Conservation (phyloP, 176 grass and related monocot species). For the Coix lacrymajobi region DNA sequence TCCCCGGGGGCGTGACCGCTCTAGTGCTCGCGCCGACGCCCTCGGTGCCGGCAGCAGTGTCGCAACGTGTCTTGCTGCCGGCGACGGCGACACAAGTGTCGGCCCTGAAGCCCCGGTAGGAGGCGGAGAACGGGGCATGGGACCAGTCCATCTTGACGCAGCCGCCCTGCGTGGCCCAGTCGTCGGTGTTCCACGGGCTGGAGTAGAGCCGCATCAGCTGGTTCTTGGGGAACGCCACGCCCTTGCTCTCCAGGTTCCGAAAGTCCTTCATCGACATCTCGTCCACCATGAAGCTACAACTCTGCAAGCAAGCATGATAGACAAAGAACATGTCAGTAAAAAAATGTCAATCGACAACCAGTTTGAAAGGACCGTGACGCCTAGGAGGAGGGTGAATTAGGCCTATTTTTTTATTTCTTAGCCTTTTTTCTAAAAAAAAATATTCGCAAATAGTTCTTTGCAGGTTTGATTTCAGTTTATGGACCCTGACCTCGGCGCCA, state of each 20-base stretch:
- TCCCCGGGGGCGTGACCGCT: not conserved
- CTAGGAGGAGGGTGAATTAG: too few relatives aligned
- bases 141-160: slow-evolving; percentile 83
- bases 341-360: too few relatives aligned
- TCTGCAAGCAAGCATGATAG: too few relatives aligned
- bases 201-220: slow-evolving; percentile 89
- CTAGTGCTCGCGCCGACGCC: not conserved
- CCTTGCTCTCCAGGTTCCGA: slow-evolving; percentile 60
- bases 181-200: slow-evolving; percentile 86
- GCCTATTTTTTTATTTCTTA: too few relatives aligned
- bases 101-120: slow-evolving; percentile 61
- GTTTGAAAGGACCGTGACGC: too few relatives aligned
- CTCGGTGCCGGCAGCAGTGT: slow-evolving; percentile 13
- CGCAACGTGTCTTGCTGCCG: slow-evolving; percentile 21
- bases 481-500: too few relatives aligned
- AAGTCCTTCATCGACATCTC: slow-evolving; percentile 75
- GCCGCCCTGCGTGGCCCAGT: slow-evolving; percentile 86
- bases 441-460: too few relatives aligned
- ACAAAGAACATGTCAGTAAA: too few relatives aligned
- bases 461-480: too few relatives aligned
- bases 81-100: slow-evolving; percentile 62
- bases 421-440: too few relatives aligned
- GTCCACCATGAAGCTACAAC: slow-evolving; percentile 83
- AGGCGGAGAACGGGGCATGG: slow-evolving; percentile 62
- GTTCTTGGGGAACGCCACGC: slow-evolving; percentile 77